phyloP scores from a whole-genome alignment of 768 basidiomycete genomes.

The Cystobasidium ongulense region DNA sequence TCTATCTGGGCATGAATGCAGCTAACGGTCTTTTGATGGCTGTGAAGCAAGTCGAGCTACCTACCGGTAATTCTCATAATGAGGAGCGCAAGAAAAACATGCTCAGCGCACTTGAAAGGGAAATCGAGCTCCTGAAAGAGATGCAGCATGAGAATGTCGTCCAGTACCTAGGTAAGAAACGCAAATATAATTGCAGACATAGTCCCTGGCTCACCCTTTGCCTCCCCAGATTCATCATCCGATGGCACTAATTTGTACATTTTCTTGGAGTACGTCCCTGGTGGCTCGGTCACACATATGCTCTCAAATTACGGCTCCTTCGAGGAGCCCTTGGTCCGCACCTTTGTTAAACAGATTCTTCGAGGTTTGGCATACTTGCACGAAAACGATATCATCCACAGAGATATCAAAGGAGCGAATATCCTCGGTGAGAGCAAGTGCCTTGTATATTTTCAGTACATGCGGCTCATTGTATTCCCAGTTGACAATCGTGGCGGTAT shows the following conservation, averaged over 20 bases:
- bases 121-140: slow-evolving; percentile 92
- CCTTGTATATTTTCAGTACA: too few species aligned
- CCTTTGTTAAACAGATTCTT: slow-evolving; percentile 84
- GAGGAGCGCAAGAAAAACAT: slow-evolving; percentile 73
- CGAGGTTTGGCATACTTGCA: slow-evolving; percentile 88
- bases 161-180: slow-evolving; percentile 85
- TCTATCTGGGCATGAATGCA: slow-evolving; percentile 74
- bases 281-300: slow-evolving; percentile 85
- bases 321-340: slow-evolving; percentile 80
- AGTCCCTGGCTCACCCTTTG: slow-evolving; percentile 5
- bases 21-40: slow-evolving; percentile 98
- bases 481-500: slow-evolving; percentile 85
- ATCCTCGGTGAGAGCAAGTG: slow-evolving; percentile 62
- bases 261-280: slow-evolving; percentile 97
- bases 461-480: slow-evolving; percentile 65
- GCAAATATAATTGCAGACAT: too few species aligned
- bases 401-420: slow-evolving; percentile 98
- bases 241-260: slow-evolving; percentile 76
- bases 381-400: slow-evolving; percentile 81
- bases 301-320: slow-evolving; percentile 79
- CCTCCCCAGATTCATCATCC: slow-evolving; percentile 69
- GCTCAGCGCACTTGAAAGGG: slow-evolving; percentile 65
- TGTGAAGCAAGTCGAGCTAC: slow-evolving; percentile 91
- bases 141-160: slow-evolving; percentile 99
- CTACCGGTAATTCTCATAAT: slow-evolving; percentile 55